phyloP scores from a whole-genome alignment of 148 eudicot species.

The Rhododendron ovatum region DNA sequence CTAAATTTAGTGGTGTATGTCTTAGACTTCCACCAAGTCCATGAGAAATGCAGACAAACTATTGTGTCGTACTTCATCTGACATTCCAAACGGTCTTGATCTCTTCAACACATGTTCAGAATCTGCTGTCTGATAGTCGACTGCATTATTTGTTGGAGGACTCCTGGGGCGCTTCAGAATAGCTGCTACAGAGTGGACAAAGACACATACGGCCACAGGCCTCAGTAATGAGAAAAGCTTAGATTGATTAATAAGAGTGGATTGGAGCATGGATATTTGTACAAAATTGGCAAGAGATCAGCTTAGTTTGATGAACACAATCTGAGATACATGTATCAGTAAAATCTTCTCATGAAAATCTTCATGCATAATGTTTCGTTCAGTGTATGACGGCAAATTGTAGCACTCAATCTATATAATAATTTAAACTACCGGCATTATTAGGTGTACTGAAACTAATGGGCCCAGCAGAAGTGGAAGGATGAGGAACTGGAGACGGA shows the following conservation, averaged over 20 bases:
- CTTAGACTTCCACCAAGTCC: slow-evolving; percentile 7
- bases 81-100: slow-evolving; percentile 58
- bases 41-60: slow-evolving; percentile 9
- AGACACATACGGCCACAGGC: slow-evolving; percentile 3
- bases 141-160: slow-evolving; percentile 57
- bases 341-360: neutral
- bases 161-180: slow-evolving; percentile 68
- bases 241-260: neutral
- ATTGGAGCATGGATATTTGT: neutral
- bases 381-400: neutral
- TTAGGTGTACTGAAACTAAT: slow-evolving; percentile 64
- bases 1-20: neutral
- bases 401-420: neutral
- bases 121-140: slow-evolving; percentile 82
- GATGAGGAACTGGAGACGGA: slow-evolving; percentile 74
- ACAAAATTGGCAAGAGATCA: neutral
- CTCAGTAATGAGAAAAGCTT: slow-evolving; percentile 9
- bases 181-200: slow-evolving; percentile 27
- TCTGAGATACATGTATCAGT: neutral
- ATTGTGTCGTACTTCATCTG: slow-evolving; percentile 56
- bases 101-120: slow-evolving; percentile 79
- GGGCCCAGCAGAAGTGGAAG: slow-evolving; percentile 76
- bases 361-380: neutral
- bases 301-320: neutral
- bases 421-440: slow-evolving; percentile 35